These are phyloP conservation scores for Ilex paraguariensis DNA, from an alignment of 305 asterid species.

Conservation along the genomic window DNA sequence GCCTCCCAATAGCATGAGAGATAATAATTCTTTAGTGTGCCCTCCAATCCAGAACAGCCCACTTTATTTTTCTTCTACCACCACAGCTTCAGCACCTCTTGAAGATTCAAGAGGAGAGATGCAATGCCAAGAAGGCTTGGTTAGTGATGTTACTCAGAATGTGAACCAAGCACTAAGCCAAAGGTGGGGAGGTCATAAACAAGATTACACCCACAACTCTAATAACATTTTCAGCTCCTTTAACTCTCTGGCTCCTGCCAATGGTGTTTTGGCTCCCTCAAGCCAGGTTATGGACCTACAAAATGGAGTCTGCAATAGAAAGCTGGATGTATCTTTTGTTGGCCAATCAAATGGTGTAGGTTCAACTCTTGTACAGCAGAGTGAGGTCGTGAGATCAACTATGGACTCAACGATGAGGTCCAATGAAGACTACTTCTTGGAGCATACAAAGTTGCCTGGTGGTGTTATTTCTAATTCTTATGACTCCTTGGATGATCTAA, in stretches of 20 bases:
- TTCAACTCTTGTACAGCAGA: constrained; percentile 37
- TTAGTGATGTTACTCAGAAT: constrained; percentile 27
- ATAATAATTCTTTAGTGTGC: constrained; percentile 27
- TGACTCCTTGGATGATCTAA: constrained; percentile 72
- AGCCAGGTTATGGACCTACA: constrained; percentile 34
- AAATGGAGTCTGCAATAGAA: constrained; percentile 28
- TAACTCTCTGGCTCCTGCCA: constrained; percentile 30
- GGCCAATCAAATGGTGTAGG: constrained; percentile 40
- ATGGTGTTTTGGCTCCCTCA: constrained; percentile 24
- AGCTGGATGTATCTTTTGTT: constrained; percentile 33
- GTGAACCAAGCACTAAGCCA: constrained; percentile 32
- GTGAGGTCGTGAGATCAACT: constrained; percentile 31
- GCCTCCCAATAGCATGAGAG: constrained; percentile 32
- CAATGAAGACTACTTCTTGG: constrained; percentile 41
- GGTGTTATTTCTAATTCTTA: constrained; percentile 48
- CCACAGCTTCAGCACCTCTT: constrained; percentile 32
- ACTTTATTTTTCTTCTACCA: constrained; percentile 33
- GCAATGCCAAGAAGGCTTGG: constrained; percentile 42
- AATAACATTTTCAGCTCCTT: constrained; percentile 30
- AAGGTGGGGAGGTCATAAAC: constrained; percentile 36
- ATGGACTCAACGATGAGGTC: constrained; percentile 40
- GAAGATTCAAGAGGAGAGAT: constrained; percentile 47
- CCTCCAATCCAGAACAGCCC: constrained; percentile 31
- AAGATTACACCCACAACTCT: constrained; percentile 28
- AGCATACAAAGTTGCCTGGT: constrained; percentile 55